A percentile compares a stretch with the other conserved stretches of the same genome.
These are phyloP conservation scores for Verruconis gallopava DNA, from an alignment of 2,329 filamentous ascomycete genomes.

Conservation along the genomic window DNA sequence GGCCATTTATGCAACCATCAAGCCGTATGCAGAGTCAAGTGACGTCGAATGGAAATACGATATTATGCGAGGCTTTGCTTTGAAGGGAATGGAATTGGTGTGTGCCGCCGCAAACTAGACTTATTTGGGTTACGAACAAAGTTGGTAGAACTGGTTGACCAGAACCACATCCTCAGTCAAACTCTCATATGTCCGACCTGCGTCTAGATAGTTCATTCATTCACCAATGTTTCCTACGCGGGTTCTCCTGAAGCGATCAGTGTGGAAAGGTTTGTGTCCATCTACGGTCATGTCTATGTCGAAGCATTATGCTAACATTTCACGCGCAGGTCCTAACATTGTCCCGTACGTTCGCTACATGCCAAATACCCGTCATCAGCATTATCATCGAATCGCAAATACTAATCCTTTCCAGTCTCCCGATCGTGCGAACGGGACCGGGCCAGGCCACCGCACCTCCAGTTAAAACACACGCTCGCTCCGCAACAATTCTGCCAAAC, in stretches of 20 bases:
- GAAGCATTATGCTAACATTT: constrained; percentile 16
- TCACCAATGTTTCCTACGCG: constrained; percentile 60
- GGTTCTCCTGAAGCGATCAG: constrained; percentile 58
- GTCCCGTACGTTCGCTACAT: constrained; percentile 48
- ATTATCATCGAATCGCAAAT: constrained; percentile 25
- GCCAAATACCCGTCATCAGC: constrained; percentile 10
- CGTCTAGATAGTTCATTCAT: too few relatives aligned
- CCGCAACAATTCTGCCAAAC: constrained; percentile 80
- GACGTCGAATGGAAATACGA: too few relatives aligned
- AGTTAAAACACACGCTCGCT: constrained; percentile 75
- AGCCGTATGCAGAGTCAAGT: too few relatives aligned
- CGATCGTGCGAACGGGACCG: constrained; percentile 46
- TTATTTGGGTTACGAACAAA: too few relatives aligned
- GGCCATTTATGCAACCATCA: too few relatives aligned
- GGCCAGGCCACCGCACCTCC: constrained; percentile 50
- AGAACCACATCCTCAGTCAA: too few relatives aligned
- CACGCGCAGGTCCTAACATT: constrained; percentile 49
- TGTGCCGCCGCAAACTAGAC: too few relatives aligned
- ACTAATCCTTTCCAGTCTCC: constrained; percentile 36
- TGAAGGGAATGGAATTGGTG: too few relatives aligned
- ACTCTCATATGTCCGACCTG: too few relatives aligned
- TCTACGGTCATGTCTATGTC: constrained; percentile 1
- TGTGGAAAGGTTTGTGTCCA: constrained; percentile 65
- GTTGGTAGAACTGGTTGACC: too few relatives aligned
- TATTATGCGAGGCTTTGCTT: too few relatives aligned